Percentiles rank a stretch among this genome's conserved stretches.
These are phyloP conservation scores for Penicillium sclerotigenum DNA, from an alignment of 2,329 filamentous ascomycete genomes.

Conservation along the genomic window DNA sequence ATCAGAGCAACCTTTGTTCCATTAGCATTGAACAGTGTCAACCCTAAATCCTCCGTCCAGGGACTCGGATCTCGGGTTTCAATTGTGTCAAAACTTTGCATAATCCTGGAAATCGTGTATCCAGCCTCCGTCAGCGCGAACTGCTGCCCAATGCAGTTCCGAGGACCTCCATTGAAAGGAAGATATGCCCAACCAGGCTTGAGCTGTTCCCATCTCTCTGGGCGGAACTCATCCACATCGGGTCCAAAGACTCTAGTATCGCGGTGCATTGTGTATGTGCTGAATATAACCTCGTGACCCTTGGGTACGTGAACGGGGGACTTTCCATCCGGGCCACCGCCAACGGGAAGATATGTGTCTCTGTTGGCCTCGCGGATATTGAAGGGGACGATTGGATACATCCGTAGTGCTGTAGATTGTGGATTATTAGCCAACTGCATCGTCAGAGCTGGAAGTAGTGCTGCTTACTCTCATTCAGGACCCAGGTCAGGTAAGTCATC, in stretches of 20 bases:
- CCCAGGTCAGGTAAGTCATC: constrained; percentile 23
- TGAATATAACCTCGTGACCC: constrained; percentile 63
- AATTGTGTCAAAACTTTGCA: constrained; percentile 29
- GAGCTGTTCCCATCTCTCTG: constrained; percentile 47
- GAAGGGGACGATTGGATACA: constrained; percentile 44
- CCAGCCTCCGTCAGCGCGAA: constrained; percentile 38
- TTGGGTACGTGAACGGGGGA: constrained; percentile 64
- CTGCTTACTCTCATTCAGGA: constrained; percentile 26
- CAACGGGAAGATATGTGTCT: constrained; percentile 41
- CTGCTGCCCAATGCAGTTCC: constrained; percentile 36
- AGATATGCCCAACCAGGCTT: constrained; percentile 33
- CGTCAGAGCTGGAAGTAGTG: too few relatives aligned
- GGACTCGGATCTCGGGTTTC: constrained; percentile 30
- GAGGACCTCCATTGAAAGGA: constrained; percentile 35
- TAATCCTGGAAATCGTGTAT: constrained; percentile 33
- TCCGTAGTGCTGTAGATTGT: constrained; percentile 33
- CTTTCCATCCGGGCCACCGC: constrained; percentile 59
- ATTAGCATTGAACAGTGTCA: constrained; percentile 24
- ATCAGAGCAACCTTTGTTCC: constrained; percentile 21
- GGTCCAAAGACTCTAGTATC: constrained; percentile 48
- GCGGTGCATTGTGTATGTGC: constrained; percentile 68
- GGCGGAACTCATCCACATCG: constrained; percentile 47
- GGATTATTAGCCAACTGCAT: background rate
- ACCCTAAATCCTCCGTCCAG: constrained; percentile 25
- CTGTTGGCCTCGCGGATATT: constrained; percentile 38